Percentiles rank a stretch among this genome's conserved stretches.
These are phyloP conservation scores for Trichosporon asahii DNA, from an alignment of 1,284 basidiomycete species.

Conservation along the genomic window DNA sequence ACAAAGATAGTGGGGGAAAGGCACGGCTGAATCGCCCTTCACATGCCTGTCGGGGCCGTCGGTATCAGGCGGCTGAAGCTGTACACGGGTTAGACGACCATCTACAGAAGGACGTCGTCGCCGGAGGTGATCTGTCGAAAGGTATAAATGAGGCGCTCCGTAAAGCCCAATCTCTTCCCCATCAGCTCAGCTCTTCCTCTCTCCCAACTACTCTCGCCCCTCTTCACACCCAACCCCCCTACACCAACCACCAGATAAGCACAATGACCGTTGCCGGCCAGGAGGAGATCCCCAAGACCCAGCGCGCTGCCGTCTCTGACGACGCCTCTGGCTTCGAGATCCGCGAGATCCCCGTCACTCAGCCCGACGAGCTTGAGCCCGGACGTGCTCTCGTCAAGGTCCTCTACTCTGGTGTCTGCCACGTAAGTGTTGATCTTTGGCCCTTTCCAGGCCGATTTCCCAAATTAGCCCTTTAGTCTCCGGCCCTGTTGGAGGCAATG, in stretches of 20 bases:
- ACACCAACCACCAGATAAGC: conserved; percentile 13
- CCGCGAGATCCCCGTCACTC: conserved; percentile 26
- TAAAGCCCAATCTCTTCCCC: background rate
- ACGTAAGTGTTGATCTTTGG: conserved; percentile 15
- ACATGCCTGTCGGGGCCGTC: conserved; percentile 2
- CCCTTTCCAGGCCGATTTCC: too few species aligned
- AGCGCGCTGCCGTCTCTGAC: conserved; percentile 29
- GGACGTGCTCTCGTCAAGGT: conserved; percentile 38
- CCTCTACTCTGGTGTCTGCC: conserved; percentile 59
- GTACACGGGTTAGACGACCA: background rate
- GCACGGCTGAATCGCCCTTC: background rate
- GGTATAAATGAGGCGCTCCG: conserved; percentile 12
- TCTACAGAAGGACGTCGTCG: background rate
- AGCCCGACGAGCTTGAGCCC: conserved; percentile 28
- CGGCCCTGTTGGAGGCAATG: background rate
- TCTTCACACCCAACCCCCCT: conserved; percentile 11
- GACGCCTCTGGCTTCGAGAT: conserved; percentile 26
- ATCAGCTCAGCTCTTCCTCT: conserved; percentile 10
- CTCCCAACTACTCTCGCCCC: conserved; percentile 11
- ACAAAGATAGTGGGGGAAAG: background rate
- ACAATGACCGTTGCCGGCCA: conserved; percentile 18
- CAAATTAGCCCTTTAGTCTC: background rate
- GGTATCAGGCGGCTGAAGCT: background rate
- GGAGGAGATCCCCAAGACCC: conserved; percentile 30
- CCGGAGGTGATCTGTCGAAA: background rate